Evolutionary conservation across 192 early-diverging fungal genomes (phyloP).

Genomic region (Coemansia sp.): DNA sequence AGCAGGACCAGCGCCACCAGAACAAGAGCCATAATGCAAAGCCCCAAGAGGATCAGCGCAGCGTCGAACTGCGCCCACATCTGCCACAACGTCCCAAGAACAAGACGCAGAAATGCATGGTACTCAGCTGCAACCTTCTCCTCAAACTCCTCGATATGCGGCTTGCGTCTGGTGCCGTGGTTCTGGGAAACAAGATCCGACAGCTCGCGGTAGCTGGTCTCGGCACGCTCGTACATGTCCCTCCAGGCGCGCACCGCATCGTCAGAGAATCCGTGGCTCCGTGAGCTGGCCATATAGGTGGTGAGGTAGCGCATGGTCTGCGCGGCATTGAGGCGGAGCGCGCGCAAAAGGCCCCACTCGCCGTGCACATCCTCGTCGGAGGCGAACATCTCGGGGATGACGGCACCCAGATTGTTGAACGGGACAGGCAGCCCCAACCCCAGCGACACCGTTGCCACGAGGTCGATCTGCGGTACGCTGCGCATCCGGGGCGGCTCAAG

Average conservation of each 20-base stretch:
- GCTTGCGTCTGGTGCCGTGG: background rate
- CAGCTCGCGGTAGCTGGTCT: slow-evolving; percentile 37
- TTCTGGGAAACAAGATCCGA: slow-evolving; percentile 1
- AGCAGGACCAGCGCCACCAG: slow-evolving; percentile 9
- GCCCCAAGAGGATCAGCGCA: slow-evolving; percentile 72
- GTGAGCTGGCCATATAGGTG: slow-evolving; percentile 32
- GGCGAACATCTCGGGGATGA: slow-evolving; percentile 86
- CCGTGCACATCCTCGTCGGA: slow-evolving; percentile 5
- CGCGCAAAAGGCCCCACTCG: slow-evolving; percentile 55
- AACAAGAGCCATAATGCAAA: slow-evolving; percentile 52
- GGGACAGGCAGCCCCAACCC: slow-evolving; percentile 86
- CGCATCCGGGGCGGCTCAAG: slow-evolving; percentile 45
- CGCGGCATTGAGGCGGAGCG: slow-evolving; percentile 63
- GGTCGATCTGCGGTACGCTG: slow-evolving; percentile 86
- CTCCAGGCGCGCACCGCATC: slow-evolving; percentile 33
- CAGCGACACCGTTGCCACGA: slow-evolving; percentile 82
- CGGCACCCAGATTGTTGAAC: slow-evolving; percentile 85
- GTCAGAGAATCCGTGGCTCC: slow-evolving; percentile 46
- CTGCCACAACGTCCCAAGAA: slow-evolving; percentile 70
- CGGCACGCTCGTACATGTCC: slow-evolving; percentile 29
- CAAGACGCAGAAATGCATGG: slow-evolving; percentile 58
- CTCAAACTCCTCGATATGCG: slow-evolving; percentile 18
- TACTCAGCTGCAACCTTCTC: slow-evolving; percentile 43
- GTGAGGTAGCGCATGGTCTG: slow-evolving; percentile 58
- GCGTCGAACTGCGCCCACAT: slow-evolving; percentile 94